Evolutionary conservation across 2,329 filamentous ascomycete genomes (phyloP), one percentile per base, ranked within the genome.

Genomic region (Plectosphaerella cucumerina): DNA sequence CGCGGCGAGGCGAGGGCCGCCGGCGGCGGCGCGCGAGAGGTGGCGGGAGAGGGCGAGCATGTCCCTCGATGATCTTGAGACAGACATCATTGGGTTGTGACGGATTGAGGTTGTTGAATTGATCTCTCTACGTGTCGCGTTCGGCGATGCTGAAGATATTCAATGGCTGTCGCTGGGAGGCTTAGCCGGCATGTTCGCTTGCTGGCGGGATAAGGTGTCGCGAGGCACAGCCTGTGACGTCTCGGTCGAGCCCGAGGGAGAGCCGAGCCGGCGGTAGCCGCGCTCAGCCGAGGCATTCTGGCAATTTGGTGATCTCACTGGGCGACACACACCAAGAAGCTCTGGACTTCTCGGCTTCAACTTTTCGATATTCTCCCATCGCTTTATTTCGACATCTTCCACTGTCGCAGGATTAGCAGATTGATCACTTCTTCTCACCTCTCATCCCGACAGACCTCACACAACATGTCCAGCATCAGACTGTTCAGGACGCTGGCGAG

Each of bases 1-100:
- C 4, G 26, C 9, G 60, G 53, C 60, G 46, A 56, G 61, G 53
- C 59, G 57, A 50, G 60, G 56, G 53, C 62, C 63, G 61, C 63
- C 65, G 59, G 68, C 60, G 54, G 55, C 55, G 11, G 55, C 39
- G 31, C 46, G 53, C 41, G 61, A 59, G 64, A 71, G 68, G 65
- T 72, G 71, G 57, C 69, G 70, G 46, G 75, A 70, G 52, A 79
- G 64, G 49, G 65, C 64, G 35, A 74, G 53, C 33, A 74, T 69
- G 58, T 75, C 72, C 56, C 72, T 70, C 35, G 76, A 73, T 49
- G 71, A 71, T 58, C 74, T 66, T 51, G 73, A 66, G 53, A 77
- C 61, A 41, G 75, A 71, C 78, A 82, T 82, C 56, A 49, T 65
- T 41, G 47, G n/a, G 39, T 9, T 26, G 26, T 31, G 26, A 31